Evolutionary conservation across 1,139 yeast species (phyloP), one percentile per base, ranked within the genome.

Genomic region (Insectozyma bohioensis): DNA sequence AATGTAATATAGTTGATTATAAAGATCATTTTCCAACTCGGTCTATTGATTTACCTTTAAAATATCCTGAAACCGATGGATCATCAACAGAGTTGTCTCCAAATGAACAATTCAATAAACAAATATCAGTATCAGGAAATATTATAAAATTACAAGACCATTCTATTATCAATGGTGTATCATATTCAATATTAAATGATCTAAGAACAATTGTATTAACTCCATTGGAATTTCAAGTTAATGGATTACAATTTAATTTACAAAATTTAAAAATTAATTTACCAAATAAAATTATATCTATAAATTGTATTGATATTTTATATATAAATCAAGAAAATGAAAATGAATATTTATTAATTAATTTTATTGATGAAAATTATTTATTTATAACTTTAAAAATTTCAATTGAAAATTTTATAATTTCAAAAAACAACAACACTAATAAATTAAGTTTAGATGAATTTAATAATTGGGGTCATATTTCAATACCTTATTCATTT

Each of bases 401-500:
- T 11, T 47, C 47, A 12, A 41, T 63, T 12, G 45, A 54, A n/a
- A 64, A 63, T 36, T 67, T 67, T 37, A 39, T 63, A 4, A 35
- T 44, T 14, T 41, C 42, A 1, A 32, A 45, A 11, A n/a, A n/a
- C n/a, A n/a, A n/a, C n/a, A n/a, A n/a, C n/a, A n/a, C n/a, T n/a
- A n/a, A n/a, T n/a, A 36, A 37, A 14, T 56, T 68, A 33, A 36
- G 47, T 2, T 46, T 67, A 31, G 54, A 51, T 26, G 51, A 52
- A 17, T 63, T 68, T 39, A 47, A 38, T 37, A 53, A 67, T 25
- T 83, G 90, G 90, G 80, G 83, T 32, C 67, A 66, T 40, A 74
- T 78, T 22, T 71, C 85, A 3, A 75, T 76, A 21, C 95, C 95
- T 1, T 83, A 81, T 51, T 78, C 87, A 10, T 85, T 86, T 51